Percentiles rank a stretch among this genome's conserved stretches.
phyloP scores from a whole-genome alignment of 129 eudicot genomes.

The Flaveria linearis region DNA sequence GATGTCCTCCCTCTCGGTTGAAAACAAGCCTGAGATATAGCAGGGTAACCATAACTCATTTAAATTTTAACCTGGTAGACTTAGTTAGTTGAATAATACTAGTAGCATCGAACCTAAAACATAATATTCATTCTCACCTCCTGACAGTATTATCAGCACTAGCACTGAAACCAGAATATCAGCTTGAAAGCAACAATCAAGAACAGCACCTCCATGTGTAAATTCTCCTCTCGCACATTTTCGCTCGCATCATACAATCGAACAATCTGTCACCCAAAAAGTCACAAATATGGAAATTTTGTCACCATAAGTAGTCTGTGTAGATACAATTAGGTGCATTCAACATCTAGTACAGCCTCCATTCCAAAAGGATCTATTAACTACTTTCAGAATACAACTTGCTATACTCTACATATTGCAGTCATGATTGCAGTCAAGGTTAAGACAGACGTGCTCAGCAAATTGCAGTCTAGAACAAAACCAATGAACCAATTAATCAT shows the following conservation, averaged over 20 bases:
- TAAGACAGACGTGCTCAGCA: too few relatives aligned
- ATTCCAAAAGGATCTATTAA: too few relatives aligned
- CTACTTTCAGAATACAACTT: too few relatives aligned
- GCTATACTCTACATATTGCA: too few relatives aligned
- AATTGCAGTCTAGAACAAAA: too few relatives aligned
- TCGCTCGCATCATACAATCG: conserved; percentile 89
- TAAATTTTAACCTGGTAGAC: neutral
- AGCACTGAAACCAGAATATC: conserved; percentile 91
- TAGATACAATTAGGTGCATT: too few relatives aligned
- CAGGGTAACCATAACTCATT: neutral
- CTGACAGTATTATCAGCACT: conserved; percentile 74
- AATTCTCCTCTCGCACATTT: conserved; percentile 82
- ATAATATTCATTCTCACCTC: conserved; percentile 47
- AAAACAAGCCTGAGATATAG: conserved; percentile 70
- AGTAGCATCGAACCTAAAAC: too few relatives aligned
- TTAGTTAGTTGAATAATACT: too few relatives aligned
- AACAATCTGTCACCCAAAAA: conserved; percentile 52
- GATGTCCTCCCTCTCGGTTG: conserved; percentile 76
- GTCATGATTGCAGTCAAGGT: too few relatives aligned
- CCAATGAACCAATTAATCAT: too few relatives aligned
- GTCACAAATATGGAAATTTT: neutral
- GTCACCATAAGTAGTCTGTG: too few relatives aligned
- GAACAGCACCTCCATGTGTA: conserved; percentile 83
- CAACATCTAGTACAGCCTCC: too few relatives aligned
- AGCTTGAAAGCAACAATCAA: conserved; percentile 96